A percentile compares a stretch with the other conserved stretches of the same genome.
phyloP scores from a whole-genome alignment of 768 basidiomycete species.

The Hericium alpestre region DNA sequence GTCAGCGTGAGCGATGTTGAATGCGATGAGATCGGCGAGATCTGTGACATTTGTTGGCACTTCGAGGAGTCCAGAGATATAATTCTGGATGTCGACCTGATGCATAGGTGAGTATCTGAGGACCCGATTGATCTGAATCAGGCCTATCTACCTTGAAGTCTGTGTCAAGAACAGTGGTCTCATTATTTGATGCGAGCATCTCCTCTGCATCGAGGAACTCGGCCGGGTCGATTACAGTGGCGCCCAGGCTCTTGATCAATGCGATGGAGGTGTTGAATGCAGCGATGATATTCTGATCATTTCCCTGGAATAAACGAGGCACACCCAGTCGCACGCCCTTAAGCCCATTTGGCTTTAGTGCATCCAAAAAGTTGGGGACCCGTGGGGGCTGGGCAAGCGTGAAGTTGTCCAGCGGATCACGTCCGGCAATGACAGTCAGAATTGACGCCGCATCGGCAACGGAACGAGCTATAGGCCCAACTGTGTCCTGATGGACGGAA shows the following conservation, averaged over 20 bases:
- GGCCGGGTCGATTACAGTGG: conserved; percentile 50
- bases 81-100: conserved; percentile 44
- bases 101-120: neutral
- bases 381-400: conserved; percentile 33
- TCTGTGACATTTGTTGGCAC: conserved; percentile 47
- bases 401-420: conserved; percentile 31
- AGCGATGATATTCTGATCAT: conserved; percentile 17
- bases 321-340: conserved; percentile 35
- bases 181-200: conserved; percentile 32
- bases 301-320: conserved; percentile 25
- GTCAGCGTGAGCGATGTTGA: conserved; percentile 40
- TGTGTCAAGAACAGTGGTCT: conserved; percentile 40
- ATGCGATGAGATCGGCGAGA: conserved; percentile 49
- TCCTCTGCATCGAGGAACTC: conserved; percentile 47
- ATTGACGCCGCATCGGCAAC: conserved; percentile 45
- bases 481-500: conserved; percentile 45
- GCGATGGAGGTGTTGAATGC: conserved; percentile 31
- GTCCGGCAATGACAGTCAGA: conserved; percentile 34
- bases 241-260: conserved; percentile 29
- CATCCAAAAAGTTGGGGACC: conserved; percentile 48
- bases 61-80: conserved; percentile 33
- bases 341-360: conserved; percentile 38
- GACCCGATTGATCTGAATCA: neutral
- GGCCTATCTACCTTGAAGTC: conserved; percentile 45
- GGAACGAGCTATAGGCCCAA: conserved; percentile 47